Base-by-base conservation (phyloP, 2,329 filamentous ascomycete species). In the Arachnomyces sp. region DNA sequence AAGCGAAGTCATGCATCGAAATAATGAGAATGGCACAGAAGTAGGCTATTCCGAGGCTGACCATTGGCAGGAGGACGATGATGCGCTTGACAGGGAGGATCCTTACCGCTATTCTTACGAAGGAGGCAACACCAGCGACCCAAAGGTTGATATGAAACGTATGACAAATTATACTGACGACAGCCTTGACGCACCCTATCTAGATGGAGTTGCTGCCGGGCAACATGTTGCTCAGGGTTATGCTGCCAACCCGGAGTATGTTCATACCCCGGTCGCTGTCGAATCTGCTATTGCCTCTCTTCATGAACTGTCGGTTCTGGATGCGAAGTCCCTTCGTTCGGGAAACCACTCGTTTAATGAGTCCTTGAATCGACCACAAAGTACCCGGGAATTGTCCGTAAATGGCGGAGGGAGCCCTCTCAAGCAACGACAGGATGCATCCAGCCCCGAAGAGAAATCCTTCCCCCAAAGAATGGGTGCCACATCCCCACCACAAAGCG, bases 261-360 rank as follows among this genome's bases (percentile, higher is more conserved):
- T 93, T 3, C 80, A 88, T 51, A 80, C 78, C 1, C 78, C 77
- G 2, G 57, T 80, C 28, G 86, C 77, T 2, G 80, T 94, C 0
- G 89, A 95, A 61, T 95, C 89, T 11, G 85, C 84, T 7, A 89
- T 96, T 8, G 90, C 90, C 6, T 95, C 89, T 12, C 69, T 96
- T 5, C 83, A 92, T 52, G 86, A 88, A 13, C 90, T 87, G 0
- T 93, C 87, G 2, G 76, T 82, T 9, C 58, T 95, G 39, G 89
- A 79, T 3, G 68, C 65, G 11, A 72, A 70, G 7, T 81, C 78
- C 9, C 71, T 68, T 25, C 65, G 66, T 16, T 68, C 66, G 18
- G 56, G 50, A 13, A 69, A 73, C 46, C 71, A 74, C 17, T 74
- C 63, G 7, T 54, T 57, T 38, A 72, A 45, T 50, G 63, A 47